A percentile compares a stretch with the other conserved stretches of the same genome.
These are phyloP conservation scores for Ogataea trehalophila DNA, from an alignment of 805 yeast genomes.

Conservation along the genomic window DNA sequence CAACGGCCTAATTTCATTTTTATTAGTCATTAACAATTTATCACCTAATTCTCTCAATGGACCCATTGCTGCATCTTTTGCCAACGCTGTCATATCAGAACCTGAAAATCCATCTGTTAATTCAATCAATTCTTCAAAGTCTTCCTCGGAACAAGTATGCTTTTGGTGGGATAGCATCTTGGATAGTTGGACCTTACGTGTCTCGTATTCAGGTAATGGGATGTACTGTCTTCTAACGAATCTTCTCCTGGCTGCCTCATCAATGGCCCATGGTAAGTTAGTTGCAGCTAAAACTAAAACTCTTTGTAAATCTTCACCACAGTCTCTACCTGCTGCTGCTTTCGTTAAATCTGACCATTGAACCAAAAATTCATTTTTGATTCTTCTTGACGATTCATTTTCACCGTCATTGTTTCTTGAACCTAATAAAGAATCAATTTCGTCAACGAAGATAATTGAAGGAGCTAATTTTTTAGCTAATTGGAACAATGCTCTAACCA, in stretches of 20 bases:
- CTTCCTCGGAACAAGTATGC: constrained; percentile 60
- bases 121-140: constrained; percentile 53
- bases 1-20: constrained; percentile 76
- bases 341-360: constrained; percentile 93
- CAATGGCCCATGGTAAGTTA: constrained; percentile 94
- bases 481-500: constrained; percentile 82
- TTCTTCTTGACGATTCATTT: constrained; percentile 82
- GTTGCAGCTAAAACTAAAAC: constrained; percentile 94
- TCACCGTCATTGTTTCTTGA: constrained; percentile 66
- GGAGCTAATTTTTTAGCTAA: constrained; percentile 86
- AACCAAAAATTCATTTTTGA: constrained; percentile 87
- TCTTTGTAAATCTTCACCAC: constrained; percentile 49
- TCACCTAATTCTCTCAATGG: constrained; percentile 90
- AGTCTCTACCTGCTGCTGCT: constrained; percentile 74
- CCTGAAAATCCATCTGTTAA: constrained; percentile 76
- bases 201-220: constrained; percentile 86
- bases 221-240: constrained; percentile 90
- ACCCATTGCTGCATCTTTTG: constrained; percentile 98
- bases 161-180: constrained; percentile 69
- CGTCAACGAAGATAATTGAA: constrained; percentile 91
- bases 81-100: constrained; percentile 86
- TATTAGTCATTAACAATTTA: constrained; percentile 59
- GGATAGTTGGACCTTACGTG: constrained; percentile 65
- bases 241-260: constrained; percentile 93
- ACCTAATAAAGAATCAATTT: constrained; percentile 86